Conservation (phyloP, 2,329 filamentous ascomycete species). For the Ophiostoma fasciatum region DNA sequence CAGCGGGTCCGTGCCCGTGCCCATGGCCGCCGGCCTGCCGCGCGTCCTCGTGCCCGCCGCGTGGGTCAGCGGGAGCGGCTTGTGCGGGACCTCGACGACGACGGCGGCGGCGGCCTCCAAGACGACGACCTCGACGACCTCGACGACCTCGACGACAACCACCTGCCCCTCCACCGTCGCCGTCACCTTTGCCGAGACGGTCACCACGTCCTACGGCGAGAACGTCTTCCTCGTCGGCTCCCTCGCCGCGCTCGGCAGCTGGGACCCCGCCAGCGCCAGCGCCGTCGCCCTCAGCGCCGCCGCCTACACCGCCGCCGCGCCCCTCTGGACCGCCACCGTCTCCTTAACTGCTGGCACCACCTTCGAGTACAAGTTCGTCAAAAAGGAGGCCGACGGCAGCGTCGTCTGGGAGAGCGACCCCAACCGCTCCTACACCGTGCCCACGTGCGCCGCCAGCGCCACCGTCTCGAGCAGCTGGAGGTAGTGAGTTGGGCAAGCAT, state of each 20-base stretch:
- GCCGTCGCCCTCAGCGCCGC: conserved; percentile 43
- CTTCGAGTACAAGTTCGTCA: conserved; percentile 57
- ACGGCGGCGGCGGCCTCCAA: neutral
- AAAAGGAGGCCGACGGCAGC: conserved; percentile 36
- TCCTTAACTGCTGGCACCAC: conserved; percentile 37
- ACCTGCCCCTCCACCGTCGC: conserved; percentile 31
- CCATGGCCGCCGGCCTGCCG: conserved; percentile 24
- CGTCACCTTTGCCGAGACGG: conserved; percentile 47
- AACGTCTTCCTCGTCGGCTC: conserved; percentile 51
- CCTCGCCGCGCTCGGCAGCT: conserved; percentile 42
- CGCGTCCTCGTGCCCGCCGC: conserved; percentile 7
- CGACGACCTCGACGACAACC: conserved; percentile 2
- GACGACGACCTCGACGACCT: neutral
- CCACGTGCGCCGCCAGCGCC: conserved; percentile 1
- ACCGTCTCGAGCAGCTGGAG: conserved; percentile 5
- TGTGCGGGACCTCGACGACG: conserved; percentile 4
- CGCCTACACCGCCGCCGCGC: conserved; percentile 42
- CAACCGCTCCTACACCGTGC: conserved; percentile 26
- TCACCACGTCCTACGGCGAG: conserved; percentile 44
- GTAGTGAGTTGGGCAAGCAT: too few relatives aligned
- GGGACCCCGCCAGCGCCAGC: conserved; percentile 41
- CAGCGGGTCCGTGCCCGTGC: conserved; percentile 23
- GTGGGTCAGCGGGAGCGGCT: conserved; percentile 22
- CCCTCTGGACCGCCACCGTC: conserved; percentile 45
- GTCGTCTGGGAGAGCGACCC: conserved; percentile 51